Percentiles rank a stretch among this genome's conserved stretches.
Evolutionary conservation across 148 eudicot genomes (phyloP).

Genomic region (Cornus controversa): DNA sequence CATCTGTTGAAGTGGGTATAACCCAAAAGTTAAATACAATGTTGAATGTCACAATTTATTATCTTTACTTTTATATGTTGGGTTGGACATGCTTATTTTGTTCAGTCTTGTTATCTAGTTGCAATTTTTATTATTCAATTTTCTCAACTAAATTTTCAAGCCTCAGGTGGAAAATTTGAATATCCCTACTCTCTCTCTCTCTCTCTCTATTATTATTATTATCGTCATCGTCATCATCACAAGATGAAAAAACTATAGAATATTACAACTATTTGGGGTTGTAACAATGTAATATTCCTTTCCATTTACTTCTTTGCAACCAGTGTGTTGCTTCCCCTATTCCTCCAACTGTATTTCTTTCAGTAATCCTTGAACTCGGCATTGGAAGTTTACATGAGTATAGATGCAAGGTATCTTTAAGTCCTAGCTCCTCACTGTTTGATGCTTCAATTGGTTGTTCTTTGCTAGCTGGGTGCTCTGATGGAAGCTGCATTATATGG

Average conservation of each 20-base stretch:
- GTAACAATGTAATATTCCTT: not conserved
- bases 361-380: not conserved
- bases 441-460: conserved; percentile 9
- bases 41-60: not conserved
- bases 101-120: not conserved
- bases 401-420: not conserved
- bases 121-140: not conserved
- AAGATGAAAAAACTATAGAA: not conserved
- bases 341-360: not conserved
- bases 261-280: not conserved
- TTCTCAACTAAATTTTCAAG: not conserved
- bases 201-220: not conserved
- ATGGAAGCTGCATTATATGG: conserved; percentile 94
- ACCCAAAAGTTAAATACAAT: not conserved
- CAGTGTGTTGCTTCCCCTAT: not conserved
- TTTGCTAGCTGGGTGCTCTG: conserved; percentile 82
- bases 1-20: not conserved
- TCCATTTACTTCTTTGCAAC: not conserved
- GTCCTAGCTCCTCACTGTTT: not conserved
- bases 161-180: not conserved
- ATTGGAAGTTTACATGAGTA: not conserved
- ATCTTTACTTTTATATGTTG: not conserved
- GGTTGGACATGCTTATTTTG: not conserved
- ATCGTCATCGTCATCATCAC: not conserved
- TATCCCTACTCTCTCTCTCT: not conserved